Conservation (phyloP, 768 basidiomycete genomes). For the Multifurca ochricompacta region DNA sequence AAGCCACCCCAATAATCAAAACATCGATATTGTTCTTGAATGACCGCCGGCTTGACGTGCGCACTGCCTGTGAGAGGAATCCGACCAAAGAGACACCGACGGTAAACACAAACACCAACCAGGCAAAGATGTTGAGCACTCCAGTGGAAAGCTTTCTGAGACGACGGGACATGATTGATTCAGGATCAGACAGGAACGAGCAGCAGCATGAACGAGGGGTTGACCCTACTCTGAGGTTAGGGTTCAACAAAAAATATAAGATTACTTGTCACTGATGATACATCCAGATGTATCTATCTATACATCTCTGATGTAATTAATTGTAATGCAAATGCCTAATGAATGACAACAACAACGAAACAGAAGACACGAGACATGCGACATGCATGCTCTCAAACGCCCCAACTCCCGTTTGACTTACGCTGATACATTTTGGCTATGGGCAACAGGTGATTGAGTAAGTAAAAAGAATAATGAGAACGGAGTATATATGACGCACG, state of each 20-base stretch:
- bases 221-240: constrained; percentile 9
- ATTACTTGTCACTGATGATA: background rate
- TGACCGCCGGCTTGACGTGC: constrained; percentile 46
- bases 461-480: background rate
- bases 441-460: too few species aligned
- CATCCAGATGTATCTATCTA: constrained; percentile 19
- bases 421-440: constrained; percentile 30
- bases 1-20: constrained; percentile 61
- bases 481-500: constrained; percentile 34
- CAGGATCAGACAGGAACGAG: background rate
- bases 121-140: constrained; percentile 30
- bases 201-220: background rate
- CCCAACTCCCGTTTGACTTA: too few species aligned
- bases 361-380: background rate
- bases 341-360: background rate
- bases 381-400: background rate
- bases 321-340: background rate
- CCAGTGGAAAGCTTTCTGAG: constrained; percentile 11
- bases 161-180: constrained; percentile 5
- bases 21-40: constrained; percentile 63
- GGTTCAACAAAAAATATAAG: background rate
- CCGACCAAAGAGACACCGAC: constrained; percentile 56
- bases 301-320: too few species aligned
- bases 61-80: constrained; percentile 64
- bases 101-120: constrained; percentile 31